Base-by-base conservation (phyloP, 352 stramenopile species). In the Pythium scleroteichum region DNA sequence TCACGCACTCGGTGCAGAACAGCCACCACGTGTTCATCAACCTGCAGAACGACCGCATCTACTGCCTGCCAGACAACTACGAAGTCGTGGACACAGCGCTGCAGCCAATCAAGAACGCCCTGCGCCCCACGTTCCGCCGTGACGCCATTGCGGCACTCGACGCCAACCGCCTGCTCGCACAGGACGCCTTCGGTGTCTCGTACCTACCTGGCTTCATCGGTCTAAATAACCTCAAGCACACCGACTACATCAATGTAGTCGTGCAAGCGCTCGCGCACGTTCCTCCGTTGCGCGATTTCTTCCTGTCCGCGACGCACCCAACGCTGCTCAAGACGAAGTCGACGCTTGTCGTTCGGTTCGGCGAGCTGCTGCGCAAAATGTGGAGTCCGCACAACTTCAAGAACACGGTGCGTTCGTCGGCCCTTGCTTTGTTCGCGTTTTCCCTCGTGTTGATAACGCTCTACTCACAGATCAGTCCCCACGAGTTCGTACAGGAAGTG, bases 301-400 rank as follows among this genome's bases (percentile, higher is more conserved):
- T 99, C 74, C 69, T 99, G 26, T 59, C 62, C 10, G 54, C 70
- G 17, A 63, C 50, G 14, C 73, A 88, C 55, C 62, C 69, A 24
- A 72, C 59, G 22, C 52, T 79, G 38, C 51, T 59, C 29, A 83
- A 81, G 59, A 74, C 76, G 79, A 94, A 84, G 71, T 96, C 80
- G 24, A 76, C 76, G 42, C 71, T 98, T 6, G 90, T 98, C 24
- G 63, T 97, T 60, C 84, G 79, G 41, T 99, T 99, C 73, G 95
- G 95, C 23, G 92, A 98, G 66, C 76, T 99, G 19, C 77, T 99
- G 29, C 83, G 97, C 8, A 99, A 99, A 73, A 95, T 99, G 63
- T 99, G 98, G 98, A 98, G 87, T 44, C 80, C 94, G 6, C 85
- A 98, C 71, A 98, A 98, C 58, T 99, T 99, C 72, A 99, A 99